phyloP scores from a whole-genome alignment of 2,329 filamentous ascomycete species.

The Talaromyces pinophilus region DNA sequence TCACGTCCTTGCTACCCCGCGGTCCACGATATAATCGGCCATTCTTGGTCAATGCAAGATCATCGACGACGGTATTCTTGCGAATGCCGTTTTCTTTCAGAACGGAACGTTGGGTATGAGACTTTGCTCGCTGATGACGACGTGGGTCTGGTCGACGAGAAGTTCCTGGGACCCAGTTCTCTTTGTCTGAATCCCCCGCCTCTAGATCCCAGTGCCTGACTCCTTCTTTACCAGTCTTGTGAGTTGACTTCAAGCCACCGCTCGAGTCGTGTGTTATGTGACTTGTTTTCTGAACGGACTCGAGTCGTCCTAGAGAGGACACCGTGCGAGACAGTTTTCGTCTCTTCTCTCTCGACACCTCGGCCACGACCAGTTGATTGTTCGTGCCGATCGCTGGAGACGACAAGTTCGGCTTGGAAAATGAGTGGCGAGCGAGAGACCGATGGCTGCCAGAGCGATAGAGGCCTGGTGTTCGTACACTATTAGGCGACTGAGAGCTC shows the following conservation, averaged over 20 bases:
- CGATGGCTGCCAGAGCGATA: constrained; percentile 60
- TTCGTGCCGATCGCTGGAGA: constrained; percentile 43
- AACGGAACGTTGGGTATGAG: constrained; percentile 40
- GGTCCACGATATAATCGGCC: constrained; percentile 30
- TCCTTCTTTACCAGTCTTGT: constrained; percentile 36
- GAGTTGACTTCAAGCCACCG: constrained; percentile 14
- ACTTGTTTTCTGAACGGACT: constrained; percentile 43
- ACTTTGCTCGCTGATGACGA: constrained; percentile 39
- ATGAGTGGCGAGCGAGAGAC: constrained; percentile 48
- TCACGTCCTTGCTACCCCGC: constrained; percentile 31
- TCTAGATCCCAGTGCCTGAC: constrained; percentile 43
- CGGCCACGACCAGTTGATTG: constrained; percentile 55
- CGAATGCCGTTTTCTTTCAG: constrained; percentile 47
- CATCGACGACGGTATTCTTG: constrained; percentile 31
- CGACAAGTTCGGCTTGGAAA: constrained; percentile 58
- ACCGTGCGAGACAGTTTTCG: constrained; percentile 61
- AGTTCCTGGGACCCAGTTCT: constrained; percentile 72
- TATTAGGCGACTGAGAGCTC: constrained; percentile 67
- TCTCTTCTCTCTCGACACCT: constrained; percentile 55
- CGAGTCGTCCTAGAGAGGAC: constrained; percentile 65
- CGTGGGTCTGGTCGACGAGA: constrained; percentile 41
- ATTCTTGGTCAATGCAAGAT: constrained; percentile 28
- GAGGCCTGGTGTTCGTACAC: constrained; percentile 74
- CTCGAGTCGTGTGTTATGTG: constrained; percentile 26
- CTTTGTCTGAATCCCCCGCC: constrained; percentile 83